Base-by-base conservation (phyloP, 352 stramenopile species). In the Thraustochytrium striatum region DNA sequence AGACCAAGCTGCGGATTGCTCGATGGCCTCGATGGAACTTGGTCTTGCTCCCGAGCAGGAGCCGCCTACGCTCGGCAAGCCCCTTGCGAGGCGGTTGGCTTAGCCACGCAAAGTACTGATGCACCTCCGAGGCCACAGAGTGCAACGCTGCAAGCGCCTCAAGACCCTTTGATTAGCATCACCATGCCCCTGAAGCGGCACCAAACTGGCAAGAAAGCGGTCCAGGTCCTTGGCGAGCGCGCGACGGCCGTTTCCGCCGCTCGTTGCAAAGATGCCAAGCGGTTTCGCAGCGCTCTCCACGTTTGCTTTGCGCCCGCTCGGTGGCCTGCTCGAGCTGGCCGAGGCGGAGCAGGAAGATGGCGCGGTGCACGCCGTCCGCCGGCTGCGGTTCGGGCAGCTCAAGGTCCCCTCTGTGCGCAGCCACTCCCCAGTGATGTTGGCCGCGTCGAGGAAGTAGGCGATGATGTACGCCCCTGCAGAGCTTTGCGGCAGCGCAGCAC, bases 331-430 rank as follows among this genome's bases (percentile, higher is more conserved):
- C 41, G 43, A 41, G 35, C 0, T 25, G 33, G 11, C 65, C 65
- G 25, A 75, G n/a, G 7, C 41, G 33, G 35, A 43, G 41, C n/a
- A 36, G 13, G 36, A 62, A 75, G 5, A 75, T 1, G 3, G 65
- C 65, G 21, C 65, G 44, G 47, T 75, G 65, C 44, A 43, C 41
- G 25, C 65, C 65, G 25, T 75, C 65, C 41, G 52, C 32, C 5
- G 32, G 59, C n/a, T 43, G 33, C n/a, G 32, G 32, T 47, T n/a
- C 32, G 8, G n/a, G 21, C 7, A 55, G n/a, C 21, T 69, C 38
- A 55, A 25, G 5, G 7, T 70, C 59, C 32, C 13, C 38, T 11
- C 33, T 5, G 5, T n/a, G 58, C 21, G 30, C 7, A 70, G 7
- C 59, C 59, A 70, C 25, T 53, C 59, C 7, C 59, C 25, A 47